A percentile compares a stretch with the other conserved stretches of the same genome.
Evolutionary conservation across 2,329 filamentous ascomycete genomes (phyloP).

Genomic region (Fusarium humuli): DNA sequence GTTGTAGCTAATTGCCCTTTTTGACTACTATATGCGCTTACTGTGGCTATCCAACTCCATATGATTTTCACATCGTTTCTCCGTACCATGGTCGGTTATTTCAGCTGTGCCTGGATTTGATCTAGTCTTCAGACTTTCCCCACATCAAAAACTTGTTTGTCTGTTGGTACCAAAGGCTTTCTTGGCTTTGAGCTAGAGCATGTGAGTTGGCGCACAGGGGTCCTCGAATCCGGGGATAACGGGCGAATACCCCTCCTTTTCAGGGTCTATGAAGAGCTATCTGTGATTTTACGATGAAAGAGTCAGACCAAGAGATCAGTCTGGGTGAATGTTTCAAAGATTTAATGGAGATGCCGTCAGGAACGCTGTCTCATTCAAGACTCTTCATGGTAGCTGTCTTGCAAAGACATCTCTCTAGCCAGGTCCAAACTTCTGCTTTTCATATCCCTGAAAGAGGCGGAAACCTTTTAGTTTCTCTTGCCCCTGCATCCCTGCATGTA

Average conservation of each 20-base stretch:
- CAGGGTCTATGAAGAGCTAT: accelerated
- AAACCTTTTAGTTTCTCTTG: background rate
- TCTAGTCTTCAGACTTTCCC: background rate
- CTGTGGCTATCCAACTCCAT: background rate
- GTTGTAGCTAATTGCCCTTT: background rate
- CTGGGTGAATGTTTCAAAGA: background rate
- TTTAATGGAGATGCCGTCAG: too few species aligned
- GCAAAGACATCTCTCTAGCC: too few species aligned
- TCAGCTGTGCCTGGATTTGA: background rate
- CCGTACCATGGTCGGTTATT: background rate
- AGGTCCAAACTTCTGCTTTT: background rate
- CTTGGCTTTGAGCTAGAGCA: background rate
- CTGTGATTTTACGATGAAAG: background rate
- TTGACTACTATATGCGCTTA: background rate
- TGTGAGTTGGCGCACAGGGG: background rate
- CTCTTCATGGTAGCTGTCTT: background rate
- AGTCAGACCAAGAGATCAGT: background rate
- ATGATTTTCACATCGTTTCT: background rate
- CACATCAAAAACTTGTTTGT: background rate
- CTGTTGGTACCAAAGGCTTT: background rate
- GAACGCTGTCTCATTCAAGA: background rate
- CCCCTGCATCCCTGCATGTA: background rate
- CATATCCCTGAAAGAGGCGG: background rate
- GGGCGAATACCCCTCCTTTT: background rate
- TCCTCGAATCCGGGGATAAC: background rate